phyloP scores from a whole-genome alignment of 108 stramenopile genomes.

The Cyclostephanos invisitatus region DNA sequence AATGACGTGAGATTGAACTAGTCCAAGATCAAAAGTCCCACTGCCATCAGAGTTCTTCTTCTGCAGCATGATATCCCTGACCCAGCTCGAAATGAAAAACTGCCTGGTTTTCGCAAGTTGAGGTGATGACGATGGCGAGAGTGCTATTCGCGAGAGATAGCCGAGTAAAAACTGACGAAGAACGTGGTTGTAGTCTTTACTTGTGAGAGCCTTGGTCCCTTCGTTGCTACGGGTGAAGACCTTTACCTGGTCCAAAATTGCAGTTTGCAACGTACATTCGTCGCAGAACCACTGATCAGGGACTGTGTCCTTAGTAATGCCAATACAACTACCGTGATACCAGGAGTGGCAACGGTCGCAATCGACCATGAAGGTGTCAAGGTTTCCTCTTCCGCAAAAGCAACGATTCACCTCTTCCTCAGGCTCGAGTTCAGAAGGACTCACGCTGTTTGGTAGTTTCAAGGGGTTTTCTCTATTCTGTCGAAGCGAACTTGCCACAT shows the following conservation, averaged over 20 bases:
- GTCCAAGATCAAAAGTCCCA: constrained; percentile 37
- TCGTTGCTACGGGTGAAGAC: constrained; percentile 34
- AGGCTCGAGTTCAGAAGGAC: constrained; percentile 35
- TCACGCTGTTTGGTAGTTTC: constrained; percentile 31
- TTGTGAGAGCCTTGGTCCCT: constrained; percentile 9
- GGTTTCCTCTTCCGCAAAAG: constrained; percentile 62
- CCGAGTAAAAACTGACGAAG: constrained; percentile 74
- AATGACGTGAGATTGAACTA: constrained; percentile 47
- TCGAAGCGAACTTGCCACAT: constrained; percentile 58
- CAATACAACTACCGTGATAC: constrained; percentile 74
- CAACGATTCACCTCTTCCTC: constrained; percentile 60
- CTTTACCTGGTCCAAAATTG: constrained; percentile 53
- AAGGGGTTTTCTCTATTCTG: constrained; percentile 62
- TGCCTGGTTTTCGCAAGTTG: constrained; percentile 46
- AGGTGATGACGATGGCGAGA: constrained; percentile 37
- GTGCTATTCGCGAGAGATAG: constrained; percentile 41
- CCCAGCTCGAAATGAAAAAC: constrained; percentile 81
- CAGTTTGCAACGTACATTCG: constrained; percentile 68
- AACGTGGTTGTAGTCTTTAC: constrained; percentile 49
- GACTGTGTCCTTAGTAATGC: constrained; percentile 61
- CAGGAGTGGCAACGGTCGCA: constrained; percentile 86
- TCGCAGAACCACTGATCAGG: constrained; percentile 83
- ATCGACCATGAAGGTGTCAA: constrained; percentile 78
- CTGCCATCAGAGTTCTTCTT: constrained; percentile 13
- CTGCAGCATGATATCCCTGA: constrained; percentile 51